A percentile compares a stretch with the other conserved stretches of the same genome.
Evolutionary conservation across 2,329 filamentous ascomycete species (phyloP).

Genomic region (Penicillium polonicum): DNA sequence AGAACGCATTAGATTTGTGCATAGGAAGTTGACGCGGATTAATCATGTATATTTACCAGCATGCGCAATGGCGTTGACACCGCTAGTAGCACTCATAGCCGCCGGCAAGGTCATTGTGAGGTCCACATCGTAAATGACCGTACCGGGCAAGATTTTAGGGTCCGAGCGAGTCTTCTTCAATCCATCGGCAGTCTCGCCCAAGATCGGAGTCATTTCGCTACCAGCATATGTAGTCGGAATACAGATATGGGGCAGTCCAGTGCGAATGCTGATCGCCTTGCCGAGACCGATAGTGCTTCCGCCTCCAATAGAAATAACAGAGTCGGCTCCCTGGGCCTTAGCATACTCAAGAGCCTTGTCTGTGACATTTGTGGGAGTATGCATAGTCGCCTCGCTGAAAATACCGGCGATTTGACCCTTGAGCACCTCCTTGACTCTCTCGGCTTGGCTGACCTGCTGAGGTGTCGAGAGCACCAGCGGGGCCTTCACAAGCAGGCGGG

Average conservation of each 20-base stretch:
- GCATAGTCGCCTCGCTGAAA: slow-evolving; percentile 61
- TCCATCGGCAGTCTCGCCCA: slow-evolving; percentile 61
- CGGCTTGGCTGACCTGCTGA: slow-evolving; percentile 50
- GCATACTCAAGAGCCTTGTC: slow-evolving; percentile 55
- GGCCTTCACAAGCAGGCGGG: slow-evolving; percentile 48
- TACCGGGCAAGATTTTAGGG: slow-evolving; percentile 58
- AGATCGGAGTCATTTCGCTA: slow-evolving; percentile 64
- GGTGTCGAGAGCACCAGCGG: slow-evolving; percentile 60
- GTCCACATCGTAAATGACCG: slow-evolving; percentile 65
- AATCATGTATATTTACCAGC: slow-evolving; percentile 42
- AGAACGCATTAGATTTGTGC: background rate
- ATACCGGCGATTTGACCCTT: slow-evolving; percentile 50
- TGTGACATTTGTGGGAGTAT: slow-evolving; percentile 60
- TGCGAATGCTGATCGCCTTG: slow-evolving; percentile 56
- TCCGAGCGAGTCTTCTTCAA: slow-evolving; percentile 59
- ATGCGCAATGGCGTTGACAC: slow-evolving; percentile 66
- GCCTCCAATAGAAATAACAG: slow-evolving; percentile 61
- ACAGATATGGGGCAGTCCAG: slow-evolving; percentile 57
- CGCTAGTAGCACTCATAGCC: slow-evolving; percentile 56
- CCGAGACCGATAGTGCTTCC: slow-evolving; percentile 63
- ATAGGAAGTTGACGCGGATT: background rate
- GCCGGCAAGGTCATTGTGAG: slow-evolving; percentile 60
- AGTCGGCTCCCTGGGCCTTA: slow-evolving; percentile 50
- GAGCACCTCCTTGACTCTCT: slow-evolving; percentile 48
- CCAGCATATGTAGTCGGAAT: slow-evolving; percentile 63